Base-by-base conservation (phyloP, 1,139 yeast species). In the Geotrichum citri-aurantii region DNA sequence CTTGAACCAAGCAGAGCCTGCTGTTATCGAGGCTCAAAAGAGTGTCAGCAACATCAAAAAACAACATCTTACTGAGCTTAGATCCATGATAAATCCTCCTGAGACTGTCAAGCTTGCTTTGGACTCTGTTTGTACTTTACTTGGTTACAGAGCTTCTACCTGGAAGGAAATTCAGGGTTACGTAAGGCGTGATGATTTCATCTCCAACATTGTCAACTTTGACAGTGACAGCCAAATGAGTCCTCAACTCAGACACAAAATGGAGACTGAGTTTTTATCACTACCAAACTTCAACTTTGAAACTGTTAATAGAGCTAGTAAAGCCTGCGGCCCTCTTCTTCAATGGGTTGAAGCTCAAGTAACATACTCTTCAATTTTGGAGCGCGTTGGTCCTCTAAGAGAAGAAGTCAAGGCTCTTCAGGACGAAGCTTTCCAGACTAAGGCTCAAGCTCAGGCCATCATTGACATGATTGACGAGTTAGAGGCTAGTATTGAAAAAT, bases 51-150 rank as follows among this genome's bases (percentile, higher is more conserved):
- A 89, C 67, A 93, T 93, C 64, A 91, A 91, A 71, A 93, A 92
- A 70, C 96, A 89, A 63, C 97, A 93, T 67, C 77, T 93, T 51
- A 88, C 95, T 0, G 99, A 93, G 71, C 76, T 93, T 47, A 77
- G 97, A 67, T 86, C 97, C 44, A 88, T 93, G 95, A 73, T 82
- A 3, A 89, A 90, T 63, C 99, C 99, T 0, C 99, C 99, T 0
- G 86, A 84, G 11, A 86, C 95, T 0, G 95, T 93, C 2, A 90
- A 89, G 66, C 73, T 88, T 70, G 85, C 96, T 0, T 75, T 93
- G 77, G 98, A 93, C 66, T 86, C 96, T 1, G 97, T 93, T 0
- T 91, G 97, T 73, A 79, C 82, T 1, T 71, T 93, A 42, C 72
- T 93, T 24, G 97, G 97, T 0, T 86, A 84, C 68, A 77, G 81